Evolutionary conservation across 2,329 filamentous ascomycete species (phyloP).

Genomic region (Fusarium concolor): DNA sequence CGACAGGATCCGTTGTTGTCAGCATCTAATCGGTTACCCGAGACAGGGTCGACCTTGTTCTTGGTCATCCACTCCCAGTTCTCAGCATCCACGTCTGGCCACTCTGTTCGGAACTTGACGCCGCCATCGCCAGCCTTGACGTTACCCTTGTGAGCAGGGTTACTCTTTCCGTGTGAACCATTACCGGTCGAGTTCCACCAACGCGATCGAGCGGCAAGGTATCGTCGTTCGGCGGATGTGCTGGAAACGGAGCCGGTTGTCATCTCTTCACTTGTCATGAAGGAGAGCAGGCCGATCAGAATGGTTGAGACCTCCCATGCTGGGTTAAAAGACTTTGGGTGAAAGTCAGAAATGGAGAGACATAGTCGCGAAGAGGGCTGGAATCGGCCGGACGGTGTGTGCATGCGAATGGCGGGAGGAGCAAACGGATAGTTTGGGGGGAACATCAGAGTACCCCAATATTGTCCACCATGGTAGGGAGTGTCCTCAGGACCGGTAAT

Average conservation of each 20-base stretch:
- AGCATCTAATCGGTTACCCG: conserved; percentile 68
- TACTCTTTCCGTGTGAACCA: conserved; percentile 72
- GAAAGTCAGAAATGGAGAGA: conserved; percentile 96
- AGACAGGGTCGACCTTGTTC: conserved; percentile 80
- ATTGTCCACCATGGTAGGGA: conserved; percentile 93
- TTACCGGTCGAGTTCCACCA: conserved; percentile 99
- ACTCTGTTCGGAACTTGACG: conserved; percentile 88
- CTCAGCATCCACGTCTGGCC: conserved; percentile 87
- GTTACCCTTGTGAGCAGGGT: conserved; percentile 73
- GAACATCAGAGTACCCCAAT: conserved; percentile 97
- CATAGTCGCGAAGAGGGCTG: conserved; percentile 92
- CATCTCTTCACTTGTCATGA: conserved; percentile 99
- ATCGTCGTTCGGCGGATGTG: conserved; percentile 79
- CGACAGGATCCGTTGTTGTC: conserved; percentile 66
- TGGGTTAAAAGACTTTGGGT: conserved; percentile 97
- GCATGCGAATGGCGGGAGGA: conserved; percentile 97
- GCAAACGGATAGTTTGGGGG: conserved; percentile 97
- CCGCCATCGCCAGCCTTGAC: conserved; percentile 94
- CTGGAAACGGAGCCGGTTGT: conserved; percentile 91
- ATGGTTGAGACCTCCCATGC: conserved; percentile 99
- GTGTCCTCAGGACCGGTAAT: conserved; percentile 94
- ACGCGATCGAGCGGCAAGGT: conserved; percentile 79
- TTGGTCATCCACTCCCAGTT: conserved; percentile 94
- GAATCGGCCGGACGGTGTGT: conserved; percentile 95
- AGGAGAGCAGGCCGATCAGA: conserved; percentile 90